phyloP scores from a whole-genome alignment of 1,284 basidiomycete genomes.

The Boletus semigastroideus region DNA sequence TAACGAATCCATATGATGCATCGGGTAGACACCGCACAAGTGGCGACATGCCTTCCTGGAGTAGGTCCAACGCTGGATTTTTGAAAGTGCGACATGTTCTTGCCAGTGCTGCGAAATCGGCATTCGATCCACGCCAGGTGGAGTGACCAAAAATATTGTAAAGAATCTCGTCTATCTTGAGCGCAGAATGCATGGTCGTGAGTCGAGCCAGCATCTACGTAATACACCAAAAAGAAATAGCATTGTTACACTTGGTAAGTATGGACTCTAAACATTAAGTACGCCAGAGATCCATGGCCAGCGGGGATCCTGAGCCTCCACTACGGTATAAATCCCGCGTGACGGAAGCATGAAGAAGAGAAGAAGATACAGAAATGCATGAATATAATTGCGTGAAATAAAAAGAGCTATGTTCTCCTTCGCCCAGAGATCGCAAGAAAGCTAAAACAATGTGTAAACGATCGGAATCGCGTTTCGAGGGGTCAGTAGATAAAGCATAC shows the following conservation, averaged over 20 bases:
- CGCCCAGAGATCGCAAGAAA: constrained; percentile 22
- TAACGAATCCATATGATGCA: too few relatives aligned
- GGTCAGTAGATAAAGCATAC: constrained; percentile 22
- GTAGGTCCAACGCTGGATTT: too few relatives aligned
- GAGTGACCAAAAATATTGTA: too few relatives aligned
- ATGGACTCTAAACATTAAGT: background rate
- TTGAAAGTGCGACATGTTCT: too few relatives aligned
- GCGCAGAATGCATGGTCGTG: too few relatives aligned
- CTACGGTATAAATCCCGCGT: constrained; percentile 7
- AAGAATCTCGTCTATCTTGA: too few relatives aligned
- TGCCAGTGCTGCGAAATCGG: too few relatives aligned
- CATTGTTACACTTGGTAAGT: constrained; percentile 7
- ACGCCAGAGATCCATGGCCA: constrained; percentile 16
- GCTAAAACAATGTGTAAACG: constrained; percentile 12
- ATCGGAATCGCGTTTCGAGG: constrained; percentile 21
- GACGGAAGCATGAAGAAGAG: background rate
- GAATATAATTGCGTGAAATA: constrained; percentile 5
- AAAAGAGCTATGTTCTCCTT: constrained; percentile 6
- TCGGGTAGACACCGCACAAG: too few relatives aligned
- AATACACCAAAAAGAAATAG: constrained; percentile 3
- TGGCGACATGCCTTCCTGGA: too few relatives aligned
- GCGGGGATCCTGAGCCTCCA: constrained; percentile 10
- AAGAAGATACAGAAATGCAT: constrained; percentile 10
- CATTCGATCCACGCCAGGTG: too few relatives aligned
- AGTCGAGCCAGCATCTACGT: background rate